Base-by-base conservation (phyloP, 1,284 basidiomycete species). In the Sanguinoderma infundibulare region DNA sequence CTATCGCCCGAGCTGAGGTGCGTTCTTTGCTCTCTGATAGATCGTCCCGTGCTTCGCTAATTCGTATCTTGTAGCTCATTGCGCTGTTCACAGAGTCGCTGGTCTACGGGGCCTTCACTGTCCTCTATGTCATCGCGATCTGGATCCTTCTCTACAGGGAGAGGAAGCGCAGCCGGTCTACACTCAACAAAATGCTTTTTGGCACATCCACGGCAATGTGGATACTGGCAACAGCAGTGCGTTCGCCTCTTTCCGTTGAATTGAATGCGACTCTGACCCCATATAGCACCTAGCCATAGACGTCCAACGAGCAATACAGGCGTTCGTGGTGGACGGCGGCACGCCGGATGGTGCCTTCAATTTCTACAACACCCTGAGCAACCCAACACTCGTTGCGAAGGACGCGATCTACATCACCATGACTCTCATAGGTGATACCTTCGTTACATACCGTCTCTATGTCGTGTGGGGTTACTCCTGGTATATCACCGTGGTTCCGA, bases 91-190 rank as follows among this genome's bases (percentile, higher is more conserved):
- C 61, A 15, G 65, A 67, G 47, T 67, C 65, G 53, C 30, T 67
- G 57, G 8, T 64, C 26, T 67, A 64, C 30, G 65, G 65, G 35
- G 62, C 60, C 24, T 67, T 67, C 56, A 57, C 60, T 26, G 65
- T 67, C n/a, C 63, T 67, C 39, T 67, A 67, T 26, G 50, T 52
- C 47, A 64, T 67, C 22, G 62, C 65, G 2, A 62, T 64, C 28
- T 67, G 65, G 65, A 64, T 67, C 44, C 60, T 67, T 3, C 59
- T 67, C 30, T 67, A 67, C 59, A 62, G 62, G 61, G 63, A 63
- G 60, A 61, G 57, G 51, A 38, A 55, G 28, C 62, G 65, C 5
- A 60, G 52, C 36, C 38, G 20, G n/a, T 60, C 65, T 1, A 53
- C 39, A 0, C 60, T 62, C 40, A 67, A 64, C 60, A 60, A 58